phyloP scores from a whole-genome alignment of 2,329 filamentous ascomycete species.

The Aquanectria penicillioides region DNA sequence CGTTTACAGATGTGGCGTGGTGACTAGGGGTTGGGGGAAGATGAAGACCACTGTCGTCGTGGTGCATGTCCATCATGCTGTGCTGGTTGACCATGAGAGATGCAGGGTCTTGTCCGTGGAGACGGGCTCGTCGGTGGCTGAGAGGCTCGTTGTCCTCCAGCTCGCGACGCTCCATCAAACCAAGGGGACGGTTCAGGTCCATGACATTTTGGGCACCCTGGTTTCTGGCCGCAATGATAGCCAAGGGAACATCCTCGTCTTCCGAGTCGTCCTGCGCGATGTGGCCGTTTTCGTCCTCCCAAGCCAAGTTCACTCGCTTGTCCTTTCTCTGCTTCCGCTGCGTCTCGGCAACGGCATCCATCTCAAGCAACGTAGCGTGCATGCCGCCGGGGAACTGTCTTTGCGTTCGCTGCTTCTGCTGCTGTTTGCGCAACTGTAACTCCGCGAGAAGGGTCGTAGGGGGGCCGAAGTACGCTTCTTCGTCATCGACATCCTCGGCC shows the following conservation, averaged over 20 bases:
- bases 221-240: slow-evolving; percentile 74
- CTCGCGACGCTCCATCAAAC: slow-evolving; percentile 82
- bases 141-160: slow-evolving; percentile 94
- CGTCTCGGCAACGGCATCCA: slow-evolving; percentile 89
- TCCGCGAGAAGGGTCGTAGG: slow-evolving; percentile 94
- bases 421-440: slow-evolving; percentile 88
- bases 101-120: slow-evolving; percentile 70
- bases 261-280: slow-evolving; percentile 58
- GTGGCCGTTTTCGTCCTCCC: slow-evolving; percentile 76
- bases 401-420: slow-evolving; percentile 80
- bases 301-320: slow-evolving; percentile 86
- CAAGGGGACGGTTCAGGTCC: slow-evolving; percentile 72
- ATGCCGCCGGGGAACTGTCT: slow-evolving; percentile 79
- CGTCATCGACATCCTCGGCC: slow-evolving; percentile 57
- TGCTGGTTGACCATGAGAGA: slow-evolving; percentile 51
- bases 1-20: slow-evolving; percentile 38
- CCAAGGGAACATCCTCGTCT: slow-evolving; percentile 90
- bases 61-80: slow-evolving; percentile 56
- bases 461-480: slow-evolving; percentile 70
- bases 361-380: slow-evolving; percentile 87
- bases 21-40: slow-evolving; percentile 32
- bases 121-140: slow-evolving; percentile 77
- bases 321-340: slow-evolving; percentile 79
- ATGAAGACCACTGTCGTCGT: slow-evolving; percentile 34
- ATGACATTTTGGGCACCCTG: slow-evolving; percentile 61